Evolutionary conservation across 805 yeast species (phyloP).

Genomic region (Yarrowia keelungensis): DNA sequence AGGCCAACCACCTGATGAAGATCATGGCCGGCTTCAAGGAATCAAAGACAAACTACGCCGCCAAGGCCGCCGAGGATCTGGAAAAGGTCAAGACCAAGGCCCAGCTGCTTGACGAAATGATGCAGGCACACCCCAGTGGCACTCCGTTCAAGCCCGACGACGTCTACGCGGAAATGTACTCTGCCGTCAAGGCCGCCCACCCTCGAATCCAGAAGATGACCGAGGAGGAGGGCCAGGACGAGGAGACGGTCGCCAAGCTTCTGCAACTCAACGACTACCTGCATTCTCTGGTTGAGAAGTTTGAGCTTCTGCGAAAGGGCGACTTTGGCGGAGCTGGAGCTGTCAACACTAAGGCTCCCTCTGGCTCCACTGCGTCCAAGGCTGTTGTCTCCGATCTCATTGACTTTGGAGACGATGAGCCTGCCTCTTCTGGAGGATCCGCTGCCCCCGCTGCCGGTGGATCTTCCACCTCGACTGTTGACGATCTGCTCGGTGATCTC

Average conservation of each 20-base stretch:
- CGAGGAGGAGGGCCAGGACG: conserved; percentile 72
- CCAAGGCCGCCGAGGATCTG: conserved; percentile 81
- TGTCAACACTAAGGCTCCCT: conserved; percentile 52
- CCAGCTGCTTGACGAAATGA: conserved; percentile 87
- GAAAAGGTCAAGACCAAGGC: conserved; percentile 84
- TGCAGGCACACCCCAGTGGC: conserved; percentile 48
- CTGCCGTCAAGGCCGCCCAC: conserved; percentile 79
- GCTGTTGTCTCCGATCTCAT: conserved; percentile 55
- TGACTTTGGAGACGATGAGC: conserved; percentile 71
- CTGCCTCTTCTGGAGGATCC: conserved; percentile 5
- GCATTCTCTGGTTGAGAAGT: conserved; percentile 71
- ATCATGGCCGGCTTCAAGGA: conserved; percentile 98
- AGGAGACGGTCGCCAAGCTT: conserved; percentile 66
- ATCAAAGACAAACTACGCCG: conserved; percentile 60
- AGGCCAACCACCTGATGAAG: conserved; percentile 96
- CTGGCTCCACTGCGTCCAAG: conserved; percentile 46
- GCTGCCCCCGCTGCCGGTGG: conserved; percentile 41
- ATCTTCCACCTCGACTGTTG: conserved; percentile 53
- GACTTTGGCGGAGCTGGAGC: conserved; percentile 61
- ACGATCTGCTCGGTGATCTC: conserved; percentile 79
- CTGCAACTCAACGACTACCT: conserved; percentile 77
- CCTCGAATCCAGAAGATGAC: conserved; percentile 89
- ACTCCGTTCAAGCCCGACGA: conserved; percentile 56
- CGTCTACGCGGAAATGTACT: conserved; percentile 77
- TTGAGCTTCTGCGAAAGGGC: conserved; percentile 68